Percentiles rank a stretch among this genome's conserved stretches.
Conservation (phyloP, 2,329 filamentous ascomycete species). For the Aureobasidium sp. region DNA sequence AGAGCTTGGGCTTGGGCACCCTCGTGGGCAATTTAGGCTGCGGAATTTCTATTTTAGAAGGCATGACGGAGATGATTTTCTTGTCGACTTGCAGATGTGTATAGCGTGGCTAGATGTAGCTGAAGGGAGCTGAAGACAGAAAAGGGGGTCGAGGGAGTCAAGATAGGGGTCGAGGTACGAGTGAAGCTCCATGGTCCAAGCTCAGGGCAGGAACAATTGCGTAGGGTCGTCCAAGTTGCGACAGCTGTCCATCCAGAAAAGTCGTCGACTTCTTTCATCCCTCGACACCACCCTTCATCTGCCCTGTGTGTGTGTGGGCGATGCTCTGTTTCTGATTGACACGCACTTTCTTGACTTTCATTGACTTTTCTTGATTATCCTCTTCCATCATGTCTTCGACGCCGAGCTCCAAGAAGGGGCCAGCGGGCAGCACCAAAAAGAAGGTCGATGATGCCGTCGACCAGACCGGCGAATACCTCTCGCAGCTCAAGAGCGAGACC, state of each 20-base stretch:
- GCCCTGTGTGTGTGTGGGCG: not conserved
- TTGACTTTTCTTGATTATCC: not conserved
- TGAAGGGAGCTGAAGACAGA: not conserved
- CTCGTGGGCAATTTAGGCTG: slow-evolving; percentile 1
- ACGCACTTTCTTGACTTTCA: not conserved
- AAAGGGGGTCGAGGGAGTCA: not conserved
- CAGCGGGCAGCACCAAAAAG: slow-evolving; percentile 13
- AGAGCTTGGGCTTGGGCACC: not conserved
- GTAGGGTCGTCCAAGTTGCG: not conserved
- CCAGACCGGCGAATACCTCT: slow-evolving; percentile 32
- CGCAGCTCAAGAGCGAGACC: slow-evolving; percentile 26
- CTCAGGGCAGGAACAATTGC: not conserved
- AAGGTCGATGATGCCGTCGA: slow-evolving; percentile 21
- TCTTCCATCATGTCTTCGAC: slow-evolving; percentile 7
- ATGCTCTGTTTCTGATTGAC: not conserved
- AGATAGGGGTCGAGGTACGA: not conserved
- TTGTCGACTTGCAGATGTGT: not conserved
- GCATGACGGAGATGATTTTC: not conserved
- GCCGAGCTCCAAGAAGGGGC: slow-evolving; percentile 12
- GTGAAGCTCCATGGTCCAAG: not conserved
- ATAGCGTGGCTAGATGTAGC: not conserved
- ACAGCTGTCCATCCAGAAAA: slow-evolving; percentile 1
- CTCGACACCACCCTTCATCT: not conserved
- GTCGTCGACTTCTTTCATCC: not conserved
- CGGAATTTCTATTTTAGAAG: not conserved